Evolutionary conservation across 2,329 filamentous ascomycete genomes (phyloP), one percentile per base, ranked within the genome.

Genomic region (Fusarium phyllophilum): DNA sequence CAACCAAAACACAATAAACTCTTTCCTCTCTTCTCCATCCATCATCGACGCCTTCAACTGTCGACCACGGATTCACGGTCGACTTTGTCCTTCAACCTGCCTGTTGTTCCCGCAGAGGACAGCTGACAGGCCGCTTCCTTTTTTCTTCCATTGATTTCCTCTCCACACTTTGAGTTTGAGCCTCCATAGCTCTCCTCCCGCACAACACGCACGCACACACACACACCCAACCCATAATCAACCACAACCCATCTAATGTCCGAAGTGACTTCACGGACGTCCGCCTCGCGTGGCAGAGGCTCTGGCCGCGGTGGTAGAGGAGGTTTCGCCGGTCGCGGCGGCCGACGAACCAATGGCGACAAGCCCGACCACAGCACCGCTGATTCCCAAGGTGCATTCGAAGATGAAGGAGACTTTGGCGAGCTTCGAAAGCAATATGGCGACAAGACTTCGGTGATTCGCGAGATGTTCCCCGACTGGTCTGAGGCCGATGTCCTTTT

Each of bases 391-490:
- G 83, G 86, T 80, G 84, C 89, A 74, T 86, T 89, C 76, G 89
- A 93, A 88, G 95, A 98, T 80, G 92, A 97, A 83, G 93, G 94
- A 83, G 95, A 98, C 84, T 89, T 98, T 76, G 94, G 93, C 81
- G 91, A 97, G 85, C 91, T 98, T 82, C 97, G 97, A 89, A 95
- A 94, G 87, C 91, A 94, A 83, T 96, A 97, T 82, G 89, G 93
- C 79, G 86, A 87, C 80, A 94, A 96, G 85, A 89, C 97, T 78
- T 87, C 88, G 72, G 91, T 92, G 79, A 91, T 99, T 82, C 95
- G 94, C 86, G 95, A 97, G 83, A 92, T 98, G 86, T 98, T 97
- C 86, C 91, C 94, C 68, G 93, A 95, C 84, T 98, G 96, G 96
- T 96, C 95, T 78, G 94, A 97, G 80, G 94, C 95, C 83, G 96